Base-by-base conservation (phyloP, 768 basidiomycete genomes). In the Leccinum sublutescens region DNA sequence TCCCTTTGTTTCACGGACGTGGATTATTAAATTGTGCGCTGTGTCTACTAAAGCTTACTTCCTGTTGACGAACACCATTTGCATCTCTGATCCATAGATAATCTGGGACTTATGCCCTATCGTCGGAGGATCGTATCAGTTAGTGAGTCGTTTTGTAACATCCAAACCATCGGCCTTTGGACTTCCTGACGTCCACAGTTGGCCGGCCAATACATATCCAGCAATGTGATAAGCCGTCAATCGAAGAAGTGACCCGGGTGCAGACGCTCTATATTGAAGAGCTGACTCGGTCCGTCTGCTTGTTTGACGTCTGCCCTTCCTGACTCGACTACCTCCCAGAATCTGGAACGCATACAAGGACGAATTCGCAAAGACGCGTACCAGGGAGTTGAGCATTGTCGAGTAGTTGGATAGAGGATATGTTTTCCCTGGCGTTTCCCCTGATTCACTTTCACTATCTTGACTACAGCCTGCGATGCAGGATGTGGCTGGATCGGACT, bases 261-360 rank as follows among this genome's bases (percentile, higher is more conserved):
- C 97, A 99, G 68, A 80, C 82, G 62, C 76, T 81, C 64, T 99
- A 99, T 72, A 98, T 99, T 60, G 89, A 89, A 48, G 95, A 99
- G 73, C 79, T 98, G 36, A 87, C 90, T 66, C 79, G 93, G 95
- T 94, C 54, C 56, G 87, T 75, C 23, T n/a, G 3, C 31, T 34
- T 25, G 23, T 36, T 38, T 56, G 17, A 29, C 34, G 33, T 14
- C 58, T 45, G 55, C 43, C 15, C 9, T 52, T 55, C 38, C 53
- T 63, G 34, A 70, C 31, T 17, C 40, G 4, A 47, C 43, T 45
- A 45, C 11, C 33, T 12, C 15, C 27, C 66, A 97, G 95, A 52
- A 96, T 98, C 63, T 98, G 95, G 95, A 84, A 98, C 70, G 86
- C 88, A 7, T 96, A 98, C 78, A 98, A 98, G 74, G 90, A 98